Evolutionary conservation across 1,284 basidiomycete species (phyloP).

Genomic region (Ustilago trichophora): DNA sequence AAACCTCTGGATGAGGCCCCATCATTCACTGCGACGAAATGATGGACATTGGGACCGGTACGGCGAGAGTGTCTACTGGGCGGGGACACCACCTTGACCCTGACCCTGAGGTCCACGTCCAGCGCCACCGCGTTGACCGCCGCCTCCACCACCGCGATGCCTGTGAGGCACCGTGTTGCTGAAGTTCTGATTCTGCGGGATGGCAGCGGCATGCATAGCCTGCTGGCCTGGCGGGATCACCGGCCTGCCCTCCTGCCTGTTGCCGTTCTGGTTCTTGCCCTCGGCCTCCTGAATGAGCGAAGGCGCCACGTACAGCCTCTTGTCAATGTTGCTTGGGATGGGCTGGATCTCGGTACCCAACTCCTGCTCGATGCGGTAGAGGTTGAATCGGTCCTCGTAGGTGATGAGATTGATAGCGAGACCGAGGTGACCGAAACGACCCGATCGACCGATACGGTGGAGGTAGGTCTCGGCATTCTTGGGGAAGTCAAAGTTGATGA

Average conservation of each 20-base stretch:
- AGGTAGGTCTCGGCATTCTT: slow-evolving; percentile 99
- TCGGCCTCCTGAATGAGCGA: slow-evolving; percentile 60
- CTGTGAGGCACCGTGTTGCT: slow-evolving; percentile 60
- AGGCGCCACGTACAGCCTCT: slow-evolving; percentile 76
- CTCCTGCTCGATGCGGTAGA: slow-evolving; percentile 98
- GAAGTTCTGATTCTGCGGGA: slow-evolving; percentile 63
- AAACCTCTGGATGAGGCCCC: neutral
- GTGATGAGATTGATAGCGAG: slow-evolving; percentile 87
- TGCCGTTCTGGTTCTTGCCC: slow-evolving; percentile 33
- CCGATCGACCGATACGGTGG: slow-evolving; percentile 95
- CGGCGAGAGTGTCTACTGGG: slow-evolving; percentile 24
- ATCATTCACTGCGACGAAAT: neutral
- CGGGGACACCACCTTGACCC: slow-evolving; percentile 19
- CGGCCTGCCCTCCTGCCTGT: slow-evolving; percentile 62
- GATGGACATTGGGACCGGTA: neutral
- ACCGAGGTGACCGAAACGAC: slow-evolving; percentile 95
- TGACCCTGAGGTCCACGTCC: slow-evolving; percentile 18
- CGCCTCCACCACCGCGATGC: slow-evolving; percentile 35
- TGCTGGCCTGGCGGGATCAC: slow-evolving; percentile 66
- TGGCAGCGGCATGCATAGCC: slow-evolving; percentile 62
- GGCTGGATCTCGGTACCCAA: slow-evolving; percentile 97
- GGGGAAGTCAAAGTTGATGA: slow-evolving; percentile 99
- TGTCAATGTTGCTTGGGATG: slow-evolving; percentile 90
- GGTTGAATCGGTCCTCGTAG: slow-evolving; percentile 95
- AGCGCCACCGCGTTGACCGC: slow-evolving; percentile 14